Evolutionary conservation across 345 rosid species (phyloP).

Genomic region (Punica granatum): DNA sequence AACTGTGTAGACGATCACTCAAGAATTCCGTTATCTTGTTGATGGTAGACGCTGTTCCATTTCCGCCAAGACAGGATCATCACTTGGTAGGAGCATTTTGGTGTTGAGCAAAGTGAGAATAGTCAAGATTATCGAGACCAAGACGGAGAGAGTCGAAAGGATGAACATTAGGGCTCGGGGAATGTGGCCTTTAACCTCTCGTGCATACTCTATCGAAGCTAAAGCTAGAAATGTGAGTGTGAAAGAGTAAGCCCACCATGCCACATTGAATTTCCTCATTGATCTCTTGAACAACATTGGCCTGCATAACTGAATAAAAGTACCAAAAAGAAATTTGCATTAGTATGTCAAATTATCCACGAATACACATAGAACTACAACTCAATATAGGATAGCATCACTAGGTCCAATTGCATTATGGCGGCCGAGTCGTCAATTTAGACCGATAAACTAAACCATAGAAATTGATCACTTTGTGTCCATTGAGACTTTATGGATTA

Average conservation of each 20-base stretch:
- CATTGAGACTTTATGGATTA: no score
- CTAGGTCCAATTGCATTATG: no score
- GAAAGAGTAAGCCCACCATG: slow-evolving; percentile 72
- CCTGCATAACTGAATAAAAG: slow-evolving; percentile 35
- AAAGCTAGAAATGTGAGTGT: slow-evolving; percentile 49
- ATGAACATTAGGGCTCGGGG: slow-evolving; percentile 34
- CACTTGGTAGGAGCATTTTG: slow-evolving; percentile 20
- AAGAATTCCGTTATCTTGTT: background rate
- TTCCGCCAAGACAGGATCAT: slow-evolving; percentile 18
- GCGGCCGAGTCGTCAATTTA: no score
- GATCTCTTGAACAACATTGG: slow-evolving; percentile 62
- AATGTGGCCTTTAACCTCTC: slow-evolving; percentile 27
- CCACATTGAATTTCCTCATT: slow-evolving; percentile 51
- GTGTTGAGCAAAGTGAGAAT: slow-evolving; percentile 34
- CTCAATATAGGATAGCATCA: no score
- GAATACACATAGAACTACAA: no score
- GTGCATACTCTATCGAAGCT: slow-evolving; percentile 41
- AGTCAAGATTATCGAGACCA: slow-evolving; percentile 42
- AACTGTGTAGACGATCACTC: no score
- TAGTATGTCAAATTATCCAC: no score
- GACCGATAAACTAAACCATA: no score
- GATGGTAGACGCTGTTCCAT: background rate
- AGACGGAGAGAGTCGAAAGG: slow-evolving; percentile 38
- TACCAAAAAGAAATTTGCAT: no score
- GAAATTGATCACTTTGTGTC: no score